Evolutionary conservation across 805 yeast genomes (phyloP).

Genomic region (Dipodascus geniculatus): DNA sequence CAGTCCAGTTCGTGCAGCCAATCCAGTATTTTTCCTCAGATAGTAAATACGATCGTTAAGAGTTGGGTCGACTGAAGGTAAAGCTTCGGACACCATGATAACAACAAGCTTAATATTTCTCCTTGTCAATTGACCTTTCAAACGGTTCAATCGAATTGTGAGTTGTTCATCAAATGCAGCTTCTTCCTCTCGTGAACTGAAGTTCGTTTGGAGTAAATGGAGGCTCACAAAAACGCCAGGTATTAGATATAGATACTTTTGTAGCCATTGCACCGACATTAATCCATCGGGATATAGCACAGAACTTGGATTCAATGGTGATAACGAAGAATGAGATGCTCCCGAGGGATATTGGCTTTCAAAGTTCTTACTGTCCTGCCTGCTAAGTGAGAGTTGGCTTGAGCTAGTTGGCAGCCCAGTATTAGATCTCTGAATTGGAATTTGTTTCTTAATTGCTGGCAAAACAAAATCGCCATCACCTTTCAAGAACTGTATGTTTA

Average conservation of each 20-base stretch:
- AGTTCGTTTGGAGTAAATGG: slow-evolving; percentile 24
- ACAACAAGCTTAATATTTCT: slow-evolving; percentile 1
- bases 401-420: slow-evolving; percentile 3
- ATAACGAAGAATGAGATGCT: slow-evolving; percentile 24
- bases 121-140: slow-evolving; percentile 8
- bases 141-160: slow-evolving; percentile 12
- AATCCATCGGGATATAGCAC: slow-evolving; percentile 32
- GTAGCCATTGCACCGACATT: slow-evolving; percentile 39
- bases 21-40: slow-evolving; percentile 32
- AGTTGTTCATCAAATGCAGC: slow-evolving; percentile 22
- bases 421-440: slow-evolving; percentile 2
- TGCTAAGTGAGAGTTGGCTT: slow-evolving; percentile 3
- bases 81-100: slow-evolving; percentile 8
- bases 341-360: slow-evolving; percentile 5
- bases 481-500: slow-evolving; percentile 9
- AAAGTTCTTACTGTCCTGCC: neutral
- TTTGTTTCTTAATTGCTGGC: slow-evolving; percentile 4
- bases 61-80: slow-evolving; percentile 11
- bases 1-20: slow-evolving; percentile 35
- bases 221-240: slow-evolving; percentile 40
- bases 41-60: slow-evolving; percentile 26
- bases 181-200: slow-evolving; percentile 1
- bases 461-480: slow-evolving; percentile 7
- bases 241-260: slow-evolving; percentile 35
- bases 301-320: slow-evolving; percentile 36